Evolutionary conservation across 2,329 filamentous ascomycete genomes (phyloP), one percentile per base, ranked within the genome.

Genomic region (Nannizziopsis barbatae): DNA sequence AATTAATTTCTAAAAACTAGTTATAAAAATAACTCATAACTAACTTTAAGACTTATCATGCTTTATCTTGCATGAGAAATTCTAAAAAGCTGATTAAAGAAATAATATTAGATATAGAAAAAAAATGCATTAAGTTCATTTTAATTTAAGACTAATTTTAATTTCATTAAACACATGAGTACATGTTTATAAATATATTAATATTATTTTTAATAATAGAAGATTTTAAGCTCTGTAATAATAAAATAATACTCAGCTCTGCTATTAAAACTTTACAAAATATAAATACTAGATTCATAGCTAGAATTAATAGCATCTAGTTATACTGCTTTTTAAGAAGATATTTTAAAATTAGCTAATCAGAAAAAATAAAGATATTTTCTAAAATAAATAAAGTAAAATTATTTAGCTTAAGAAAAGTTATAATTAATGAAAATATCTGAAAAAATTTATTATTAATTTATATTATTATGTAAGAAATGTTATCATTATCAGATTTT

Each of bases 31-130:
- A 95, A 52, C 70, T 82, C 62, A 94, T 76, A 15, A 95, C 78
- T 1, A 89, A 81, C 58, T 90, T 83, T 3, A 93, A 75, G 1
- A 89, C 90, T 45, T 79, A 76, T 35, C 85, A 77, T 3, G 89
- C 89, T 63, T 96, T 88, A 57, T 95, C 88, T 56, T 88, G 84
- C 0, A 83, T 87, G 0, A 84, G 84, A 1, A 83, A 84, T 20
- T 67, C 76, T 1, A 81, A 75, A 42, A 79, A 75, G 36, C 76
- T 75, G 52, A 77, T 70, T 33, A 78, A 70, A 18, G 50, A 54
- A 10, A 65, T 62, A 40, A 62, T 64, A 35, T 59, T 63, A 17
- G 67, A 68, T 49, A 63, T 65, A 4, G 65, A 65, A 50, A 68
- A 61, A 57, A 71, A 71, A 20, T 40, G 35, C 9, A 43, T 30